Conservation (phyloP, 139 green algal genomes). For the Bryopsis sp. region DNA sequence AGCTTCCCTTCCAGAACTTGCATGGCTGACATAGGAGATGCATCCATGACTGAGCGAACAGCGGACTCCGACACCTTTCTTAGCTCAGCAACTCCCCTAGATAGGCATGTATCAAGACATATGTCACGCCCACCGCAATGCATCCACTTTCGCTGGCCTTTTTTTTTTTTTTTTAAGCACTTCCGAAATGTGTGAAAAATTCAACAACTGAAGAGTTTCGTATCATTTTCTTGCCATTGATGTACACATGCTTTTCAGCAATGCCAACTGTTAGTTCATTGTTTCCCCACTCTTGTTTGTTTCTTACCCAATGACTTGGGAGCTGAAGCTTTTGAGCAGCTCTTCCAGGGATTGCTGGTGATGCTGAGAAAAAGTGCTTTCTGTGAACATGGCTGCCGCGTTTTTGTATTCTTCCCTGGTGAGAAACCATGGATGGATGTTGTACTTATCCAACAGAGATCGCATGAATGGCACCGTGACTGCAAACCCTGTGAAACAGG, state of each 20-base stretch:
- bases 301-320: background rate
- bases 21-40: background rate
- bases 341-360: background rate
- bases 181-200: too few relatives aligned
- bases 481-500: background rate
- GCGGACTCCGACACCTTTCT: background rate
- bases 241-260: too few relatives aligned
- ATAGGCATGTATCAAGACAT: too few relatives aligned
- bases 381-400: background rate
- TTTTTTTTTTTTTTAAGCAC: too few relatives aligned
- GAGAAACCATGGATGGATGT: background rate
- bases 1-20: background rate
- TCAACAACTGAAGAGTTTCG: too few relatives aligned
- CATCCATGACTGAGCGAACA: background rate
- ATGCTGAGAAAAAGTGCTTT: background rate
- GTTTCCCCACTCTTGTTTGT: too few relatives aligned
- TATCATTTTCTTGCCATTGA: too few relatives aligned
- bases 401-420: background rate
- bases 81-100: background rate
- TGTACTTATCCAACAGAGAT: conserved; percentile 5
- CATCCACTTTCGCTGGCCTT: too few relatives aligned
- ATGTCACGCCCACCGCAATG: too few relatives aligned
- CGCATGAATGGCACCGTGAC: background rate
- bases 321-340: background rate
- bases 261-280: too few relatives aligned